These are phyloP conservation scores for Hyaloperonospora arabidopsidis DNA, from an alignment of 352 stramenopile species.

Conservation along the genomic window DNA sequence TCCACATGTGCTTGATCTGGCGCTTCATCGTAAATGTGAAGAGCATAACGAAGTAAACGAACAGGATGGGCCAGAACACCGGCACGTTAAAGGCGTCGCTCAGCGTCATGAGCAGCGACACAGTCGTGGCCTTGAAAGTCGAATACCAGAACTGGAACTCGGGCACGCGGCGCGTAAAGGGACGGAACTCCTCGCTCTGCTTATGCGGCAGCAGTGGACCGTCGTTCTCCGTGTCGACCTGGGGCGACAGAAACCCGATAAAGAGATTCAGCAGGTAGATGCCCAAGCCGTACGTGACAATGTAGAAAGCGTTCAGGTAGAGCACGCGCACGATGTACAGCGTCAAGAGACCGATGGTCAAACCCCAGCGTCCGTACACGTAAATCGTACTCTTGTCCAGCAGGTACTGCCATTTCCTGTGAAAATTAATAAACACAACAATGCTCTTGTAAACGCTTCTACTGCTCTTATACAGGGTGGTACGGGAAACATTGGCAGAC, in stretches of 20 bases:
- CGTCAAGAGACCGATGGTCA: slow-evolving; percentile 75
- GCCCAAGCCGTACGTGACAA: slow-evolving; percentile 97
- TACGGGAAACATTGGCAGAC: background rate
- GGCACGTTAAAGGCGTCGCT: slow-evolving; percentile 97
- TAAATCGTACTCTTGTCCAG: slow-evolving; percentile 98
- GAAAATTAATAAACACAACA: background rate
- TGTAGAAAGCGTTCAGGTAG: slow-evolving; percentile 93
- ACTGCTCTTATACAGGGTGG: background rate
- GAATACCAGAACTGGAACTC: slow-evolving; percentile 99
- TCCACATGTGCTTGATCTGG: slow-evolving; percentile 99
- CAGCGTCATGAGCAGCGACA: slow-evolving; percentile 96
- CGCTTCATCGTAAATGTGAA: slow-evolving; percentile 99
- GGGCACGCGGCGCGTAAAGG: slow-evolving; percentile 90
- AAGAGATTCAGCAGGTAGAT: slow-evolving; percentile 99
- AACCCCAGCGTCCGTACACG: slow-evolving; percentile 87
- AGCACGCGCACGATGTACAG: slow-evolving; percentile 93
- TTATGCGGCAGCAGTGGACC: slow-evolving; percentile 87
- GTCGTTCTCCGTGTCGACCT: slow-evolving; percentile 88
- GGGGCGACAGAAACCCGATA: slow-evolving; percentile 97
- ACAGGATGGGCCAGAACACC: slow-evolving; percentile 98
- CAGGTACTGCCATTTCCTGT: slow-evolving; percentile 94
- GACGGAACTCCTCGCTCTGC: slow-evolving; percentile 85
- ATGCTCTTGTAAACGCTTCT: background rate
- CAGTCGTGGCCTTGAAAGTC: slow-evolving; percentile 83
- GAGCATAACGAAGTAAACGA: slow-evolving; percentile 98